Conservation (phyloP, 305 asterid species). For the Fraxinus albicans region DNA sequence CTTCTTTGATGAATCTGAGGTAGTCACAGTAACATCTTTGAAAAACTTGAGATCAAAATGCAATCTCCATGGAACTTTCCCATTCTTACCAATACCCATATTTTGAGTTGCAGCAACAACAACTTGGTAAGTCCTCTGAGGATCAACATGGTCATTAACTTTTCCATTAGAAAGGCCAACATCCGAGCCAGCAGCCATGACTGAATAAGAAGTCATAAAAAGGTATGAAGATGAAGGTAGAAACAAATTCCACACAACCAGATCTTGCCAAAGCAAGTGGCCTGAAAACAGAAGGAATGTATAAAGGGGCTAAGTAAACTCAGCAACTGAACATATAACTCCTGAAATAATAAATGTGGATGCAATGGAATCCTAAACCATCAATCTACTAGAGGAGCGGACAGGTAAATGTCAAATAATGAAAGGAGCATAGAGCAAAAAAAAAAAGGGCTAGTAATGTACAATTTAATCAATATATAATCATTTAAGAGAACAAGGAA, state of each 20-base stretch:
- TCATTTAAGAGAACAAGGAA: background rate
- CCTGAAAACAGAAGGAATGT: background rate
- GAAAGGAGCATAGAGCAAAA: background rate
- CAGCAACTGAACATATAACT: background rate
- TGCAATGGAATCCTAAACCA: background rate
- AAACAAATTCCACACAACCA: background rate
- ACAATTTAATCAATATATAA: background rate
- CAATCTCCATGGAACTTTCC: slow-evolving; percentile 85
- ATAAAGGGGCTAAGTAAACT: background rate
- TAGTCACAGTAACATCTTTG: slow-evolving; percentile 66
- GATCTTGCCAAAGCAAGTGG: background rate
- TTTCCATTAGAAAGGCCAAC: slow-evolving; percentile 33
- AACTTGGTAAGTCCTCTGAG: slow-evolving; percentile 73
- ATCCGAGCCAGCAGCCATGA: slow-evolving; percentile 38
- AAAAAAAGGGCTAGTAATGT: background rate
- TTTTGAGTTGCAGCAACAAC: slow-evolving; percentile 86
- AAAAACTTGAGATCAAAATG: slow-evolving; percentile 87
- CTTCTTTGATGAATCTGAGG: slow-evolving; percentile 62
- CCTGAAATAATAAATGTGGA: background rate
- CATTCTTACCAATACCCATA: slow-evolving; percentile 94
- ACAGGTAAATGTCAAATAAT: background rate
- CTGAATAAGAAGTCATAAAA: slow-evolving; percentile 18
- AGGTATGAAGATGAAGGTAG: background rate
- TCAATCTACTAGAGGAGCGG: background rate
- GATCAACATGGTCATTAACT: slow-evolving; percentile 27